phyloP scores from a whole-genome alignment of 2,329 filamentous ascomycete species.

The Fusarium sp. region DNA sequence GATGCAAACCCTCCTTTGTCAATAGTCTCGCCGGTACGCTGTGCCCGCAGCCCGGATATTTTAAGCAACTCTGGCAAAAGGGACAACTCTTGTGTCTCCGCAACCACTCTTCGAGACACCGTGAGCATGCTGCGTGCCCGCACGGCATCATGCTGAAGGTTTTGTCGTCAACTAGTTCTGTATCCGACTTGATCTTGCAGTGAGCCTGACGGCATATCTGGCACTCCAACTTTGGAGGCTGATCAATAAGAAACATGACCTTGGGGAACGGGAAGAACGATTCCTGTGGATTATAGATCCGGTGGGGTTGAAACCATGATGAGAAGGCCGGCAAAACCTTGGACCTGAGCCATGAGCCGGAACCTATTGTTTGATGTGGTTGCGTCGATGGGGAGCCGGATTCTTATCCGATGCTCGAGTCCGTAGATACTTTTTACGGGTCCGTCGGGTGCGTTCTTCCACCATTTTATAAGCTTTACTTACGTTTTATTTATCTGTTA shows the following conservation, averaged over 20 bases:
- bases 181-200: slow-evolving; percentile 33
- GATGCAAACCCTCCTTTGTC: slow-evolving; percentile 45
- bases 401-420: slow-evolving; percentile 9
- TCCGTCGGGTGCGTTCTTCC: background rate
- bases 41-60: slow-evolving; percentile 48
- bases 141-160: slow-evolving; percentile 50
- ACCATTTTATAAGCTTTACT: slow-evolving; percentile 3
- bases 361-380: background rate
- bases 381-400: background rate
- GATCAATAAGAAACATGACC: slow-evolving; percentile 45
- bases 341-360: slow-evolving; percentile 15
- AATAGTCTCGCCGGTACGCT: slow-evolving; percentile 41
- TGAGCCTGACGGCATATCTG: slow-evolving; percentile 42
- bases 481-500: background rate
- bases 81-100: slow-evolving; percentile 44
- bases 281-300: slow-evolving; percentile 32
- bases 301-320: slow-evolving; percentile 34
- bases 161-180: slow-evolving; percentile 20
- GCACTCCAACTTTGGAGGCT: slow-evolving; percentile 38
- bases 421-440: slow-evolving; percentile 19
- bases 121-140: slow-evolving; percentile 49
- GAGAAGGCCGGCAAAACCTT: slow-evolving; percentile 19
- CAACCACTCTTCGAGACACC: slow-evolving; percentile 48
- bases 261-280: slow-evolving; percentile 45
- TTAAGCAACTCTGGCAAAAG: slow-evolving; percentile 49